Conservation (phyloP, 179 eudicot species). For the Spinacia oleracea region DNA sequence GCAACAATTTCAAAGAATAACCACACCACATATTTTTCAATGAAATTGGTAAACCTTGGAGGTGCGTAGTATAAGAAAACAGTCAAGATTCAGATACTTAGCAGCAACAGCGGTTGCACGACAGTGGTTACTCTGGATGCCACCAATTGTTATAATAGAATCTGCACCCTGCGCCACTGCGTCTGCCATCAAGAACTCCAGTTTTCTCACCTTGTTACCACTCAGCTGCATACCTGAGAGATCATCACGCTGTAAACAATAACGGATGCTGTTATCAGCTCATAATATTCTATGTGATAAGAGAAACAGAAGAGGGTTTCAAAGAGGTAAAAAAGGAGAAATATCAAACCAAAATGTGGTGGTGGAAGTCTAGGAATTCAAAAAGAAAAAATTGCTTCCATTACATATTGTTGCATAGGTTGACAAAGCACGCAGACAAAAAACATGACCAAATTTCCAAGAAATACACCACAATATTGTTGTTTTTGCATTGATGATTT, state of each 20-base stretch:
- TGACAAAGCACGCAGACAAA: not conserved
- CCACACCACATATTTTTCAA: slow-evolving; percentile 13
- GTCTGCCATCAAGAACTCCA: slow-evolving; percentile 96
- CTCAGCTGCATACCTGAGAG: slow-evolving; percentile 97
- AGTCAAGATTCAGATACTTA: slow-evolving; percentile 84
- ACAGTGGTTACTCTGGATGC: slow-evolving; percentile 99
- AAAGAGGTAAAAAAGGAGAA: not conserved
- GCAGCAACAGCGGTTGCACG: slow-evolving; percentile 99
- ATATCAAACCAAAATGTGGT: not conserved
- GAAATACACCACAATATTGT: not conserved
- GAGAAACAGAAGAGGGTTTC: not conserved
- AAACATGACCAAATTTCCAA: not conserved
- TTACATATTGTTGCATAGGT: not conserved
- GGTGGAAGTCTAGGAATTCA: not conserved
- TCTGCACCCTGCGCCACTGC: slow-evolving; percentile 95
- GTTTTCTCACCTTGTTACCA: slow-evolving; percentile 96
- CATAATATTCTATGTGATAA: not conserved
- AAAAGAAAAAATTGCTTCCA: not conserved
- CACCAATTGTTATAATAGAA: slow-evolving; percentile 84
- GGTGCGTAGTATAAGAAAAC: slow-evolving; percentile 89
- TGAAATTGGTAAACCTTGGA: slow-evolving; percentile 59
- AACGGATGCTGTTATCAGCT: slow-evolving; percentile 30
- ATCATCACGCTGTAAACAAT: slow-evolving; percentile 80
- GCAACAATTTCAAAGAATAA: slow-evolving; percentile 13
- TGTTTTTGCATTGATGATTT: not conserved